Evolutionary conservation across 2,329 filamentous ascomycete species (phyloP).

Genomic region (Pseudocercospora fijiensis): DNA sequence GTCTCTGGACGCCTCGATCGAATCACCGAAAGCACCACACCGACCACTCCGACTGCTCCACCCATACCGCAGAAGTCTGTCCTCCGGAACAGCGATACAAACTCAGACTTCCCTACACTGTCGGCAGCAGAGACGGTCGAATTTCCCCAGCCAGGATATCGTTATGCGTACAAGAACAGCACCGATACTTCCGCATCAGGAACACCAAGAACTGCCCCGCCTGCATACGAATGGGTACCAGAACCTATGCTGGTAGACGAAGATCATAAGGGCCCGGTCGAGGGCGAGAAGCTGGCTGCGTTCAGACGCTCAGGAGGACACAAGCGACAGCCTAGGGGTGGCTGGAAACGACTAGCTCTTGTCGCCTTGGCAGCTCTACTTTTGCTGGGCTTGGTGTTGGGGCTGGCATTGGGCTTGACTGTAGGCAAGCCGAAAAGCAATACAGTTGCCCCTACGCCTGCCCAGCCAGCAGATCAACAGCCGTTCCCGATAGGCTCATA

Average conservation of each 20-base stretch:
- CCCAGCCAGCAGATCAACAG: constrained; percentile 16
- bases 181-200: constrained; percentile 13
- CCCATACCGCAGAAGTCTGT: constrained; percentile 27
- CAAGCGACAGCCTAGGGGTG: constrained; percentile 34
- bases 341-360: constrained; percentile 43
- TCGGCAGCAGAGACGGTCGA: background rate
- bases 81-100: constrained; percentile 16
- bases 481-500: constrained; percentile 64
- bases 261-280: constrained; percentile 25
- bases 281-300: constrained; percentile 34
- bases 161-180: constrained; percentile 13
- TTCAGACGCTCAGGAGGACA: constrained; percentile 25
- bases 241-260: constrained; percentile 18
- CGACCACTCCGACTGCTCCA: constrained; percentile 11
- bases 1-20: constrained; percentile 15
- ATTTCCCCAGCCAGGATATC: background rate
- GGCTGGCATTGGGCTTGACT: constrained; percentile 41
- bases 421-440: constrained; percentile 25
- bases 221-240: constrained; percentile 31
- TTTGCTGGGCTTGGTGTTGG: constrained; percentile 41
- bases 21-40: constrained; percentile 12
- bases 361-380: constrained; percentile 41
- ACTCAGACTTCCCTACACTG: background rate
- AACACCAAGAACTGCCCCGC: constrained; percentile 25
- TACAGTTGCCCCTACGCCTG: background rate